Evolutionary conservation across 179 eudicot genomes (phyloP).

Genomic region (Pouteria campechiana): DNA sequence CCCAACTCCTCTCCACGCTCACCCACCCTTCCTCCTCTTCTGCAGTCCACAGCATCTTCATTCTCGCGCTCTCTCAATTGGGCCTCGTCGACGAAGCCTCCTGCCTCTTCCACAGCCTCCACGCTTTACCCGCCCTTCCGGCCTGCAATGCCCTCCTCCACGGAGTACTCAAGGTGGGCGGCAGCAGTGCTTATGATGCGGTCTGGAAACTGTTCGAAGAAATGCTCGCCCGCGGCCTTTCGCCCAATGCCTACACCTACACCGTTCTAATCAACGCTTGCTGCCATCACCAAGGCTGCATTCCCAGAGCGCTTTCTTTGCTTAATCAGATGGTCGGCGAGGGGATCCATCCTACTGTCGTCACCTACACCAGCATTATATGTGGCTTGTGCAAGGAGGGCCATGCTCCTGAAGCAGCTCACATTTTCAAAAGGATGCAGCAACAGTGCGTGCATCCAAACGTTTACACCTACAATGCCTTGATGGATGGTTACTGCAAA

Average conservation of each 20-base stretch:
- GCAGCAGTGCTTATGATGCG: slow-evolving; percentile 14
- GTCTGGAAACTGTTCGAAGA: slow-evolving; percentile 50
- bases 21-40: too few species aligned
- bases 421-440: slow-evolving; percentile 34
- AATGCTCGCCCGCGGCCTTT: slow-evolving; percentile 33
- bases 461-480: slow-evolving; percentile 45
- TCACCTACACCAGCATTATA: slow-evolving; percentile 57
- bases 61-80: slow-evolving; percentile 47
- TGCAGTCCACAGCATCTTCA: too few species aligned
- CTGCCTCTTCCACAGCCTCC: slow-evolving; percentile 54
- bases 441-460: slow-evolving; percentile 41
- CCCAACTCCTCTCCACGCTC: too few species aligned
- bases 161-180: slow-evolving; percentile 52
- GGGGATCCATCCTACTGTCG: slow-evolving; percentile 46
- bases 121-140: slow-evolving; percentile 45
- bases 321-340: slow-evolving; percentile 54
- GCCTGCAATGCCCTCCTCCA: slow-evolving; percentile 57
- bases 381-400: slow-evolving; percentile 42
- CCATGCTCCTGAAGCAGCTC: slow-evolving; percentile 52
- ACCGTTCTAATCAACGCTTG: slow-evolving; percentile 55
- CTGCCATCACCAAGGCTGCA: slow-evolving; percentile 39
- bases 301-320: slow-evolving; percentile 27
- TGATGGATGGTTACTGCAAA: slow-evolving; percentile 73
- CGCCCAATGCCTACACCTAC: slow-evolving; percentile 52
- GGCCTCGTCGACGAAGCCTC: slow-evolving; percentile 66